Conservation (phyloP, 352 stramenopile species). For the Halophytophthora batemanensis region DNA sequence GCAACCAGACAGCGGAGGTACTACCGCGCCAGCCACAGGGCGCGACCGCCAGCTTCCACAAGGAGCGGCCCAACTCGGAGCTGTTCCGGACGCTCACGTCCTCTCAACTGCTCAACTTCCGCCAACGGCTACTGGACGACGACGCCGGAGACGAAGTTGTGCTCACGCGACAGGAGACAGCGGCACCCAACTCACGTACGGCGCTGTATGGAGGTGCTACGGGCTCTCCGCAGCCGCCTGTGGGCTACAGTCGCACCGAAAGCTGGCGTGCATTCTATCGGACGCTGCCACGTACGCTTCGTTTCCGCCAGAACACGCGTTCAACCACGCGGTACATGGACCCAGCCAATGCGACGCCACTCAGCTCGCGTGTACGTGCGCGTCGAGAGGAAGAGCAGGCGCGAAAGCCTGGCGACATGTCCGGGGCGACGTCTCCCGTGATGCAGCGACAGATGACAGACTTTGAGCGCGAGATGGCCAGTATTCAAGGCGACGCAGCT, state of each 20-base stretch:
- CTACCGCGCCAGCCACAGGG: constrained; percentile 31
- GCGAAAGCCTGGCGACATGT: constrained; percentile 28
- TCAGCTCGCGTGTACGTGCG: constrained; percentile 50
- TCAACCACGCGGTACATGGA: constrained; percentile 78
- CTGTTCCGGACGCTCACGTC: constrained; percentile 74
- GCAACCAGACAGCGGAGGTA: constrained; percentile 75
- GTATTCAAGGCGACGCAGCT: constrained; percentile 13
- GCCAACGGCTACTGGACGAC: constrained; percentile 56
- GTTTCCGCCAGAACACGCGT: constrained; percentile 74
- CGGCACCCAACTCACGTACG: constrained; percentile 1
- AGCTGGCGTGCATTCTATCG: constrained; percentile 69
- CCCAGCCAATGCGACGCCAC: constrained; percentile 58
- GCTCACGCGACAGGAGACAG: constrained; percentile 6
- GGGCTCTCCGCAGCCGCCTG: neutral
- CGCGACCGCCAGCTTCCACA: constrained; percentile 27
- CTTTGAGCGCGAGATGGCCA: constrained; percentile 54
- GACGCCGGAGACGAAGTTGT: constrained; percentile 24
- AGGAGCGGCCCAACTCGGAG: constrained; percentile 49
- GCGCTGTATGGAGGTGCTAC: neutral
- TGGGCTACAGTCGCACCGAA: constrained; percentile 25
- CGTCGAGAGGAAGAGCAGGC: constrained; percentile 46
- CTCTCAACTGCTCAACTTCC: constrained; percentile 54
- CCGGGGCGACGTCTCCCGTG: constrained; percentile 22
- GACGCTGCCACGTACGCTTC: constrained; percentile 58
- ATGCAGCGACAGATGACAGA: constrained; percentile 32